Evolutionary conservation across 768 basidiomycete species (phyloP), one percentile per base, ranked within the genome.

Genomic region (Tylopilus rubrobrunneus): DNA sequence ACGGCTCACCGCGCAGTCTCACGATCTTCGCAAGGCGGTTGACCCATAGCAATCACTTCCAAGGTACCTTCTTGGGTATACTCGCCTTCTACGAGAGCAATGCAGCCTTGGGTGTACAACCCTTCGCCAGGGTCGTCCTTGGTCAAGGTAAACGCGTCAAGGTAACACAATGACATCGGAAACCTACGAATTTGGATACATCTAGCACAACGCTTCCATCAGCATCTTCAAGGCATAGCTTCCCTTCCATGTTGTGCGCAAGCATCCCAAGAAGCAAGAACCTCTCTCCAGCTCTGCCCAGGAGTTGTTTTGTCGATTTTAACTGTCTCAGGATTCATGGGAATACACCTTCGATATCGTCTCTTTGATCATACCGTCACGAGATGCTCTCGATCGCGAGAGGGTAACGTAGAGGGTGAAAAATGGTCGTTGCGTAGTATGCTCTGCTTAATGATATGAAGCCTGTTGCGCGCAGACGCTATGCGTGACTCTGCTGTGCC

Each of bases 391-490:
- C 93, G 76, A 70, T 98, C 92, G 49, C 85, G 82, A 15, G 92
- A 94, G 40, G 93, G 90, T 37, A 98, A 71, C 0, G 93, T 94
- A 7, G 96, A 96, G 3, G 97, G 95, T 2, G 92, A 92, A 71
- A 99, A 99, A 69, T 98, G 94, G 67, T 99, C 97, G 64, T 98
- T 98, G 39, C 97, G 79, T 37, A 98, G 74, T 28, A 98, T 84
- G 63, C 91, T 88, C 73, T 98, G 96, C 67, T 86, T 89, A 62
- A 98, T 92, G 48, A 98, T 84, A 66, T 91, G 83, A 58, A 96
- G 78, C 47, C 96, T 76, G 67, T 98, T 90, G 33, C 96, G 82
- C 27, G 91, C 75, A 43, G 91, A 87, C 28, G 77, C 72, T 34
- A 93, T 83, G 56, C 92, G 81, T 8, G 90, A 89, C 29, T 92